Percentiles rank a stretch among this genome's conserved stretches.
Evolutionary conservation across 495 filamentous ascomycete species (phyloP).

Genomic region (Terfezia boudieri): DNA sequence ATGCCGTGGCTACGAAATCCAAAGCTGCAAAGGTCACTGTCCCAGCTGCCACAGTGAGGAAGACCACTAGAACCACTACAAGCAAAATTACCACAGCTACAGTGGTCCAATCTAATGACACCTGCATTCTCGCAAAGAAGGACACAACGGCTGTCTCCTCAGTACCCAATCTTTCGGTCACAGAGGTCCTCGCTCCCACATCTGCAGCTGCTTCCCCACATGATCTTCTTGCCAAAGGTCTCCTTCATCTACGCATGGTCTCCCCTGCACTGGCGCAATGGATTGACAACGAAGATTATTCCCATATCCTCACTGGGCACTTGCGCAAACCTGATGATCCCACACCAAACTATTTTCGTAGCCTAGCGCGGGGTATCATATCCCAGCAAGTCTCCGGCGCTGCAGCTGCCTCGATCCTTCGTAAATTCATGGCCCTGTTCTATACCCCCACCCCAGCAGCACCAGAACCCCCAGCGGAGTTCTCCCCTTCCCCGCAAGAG

Average conservation of each 20-base stretch:
- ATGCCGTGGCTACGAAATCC: no score
- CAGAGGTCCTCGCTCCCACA: neutral
- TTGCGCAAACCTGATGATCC: no score
- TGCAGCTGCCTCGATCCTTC: slow-evolving; percentile 68
- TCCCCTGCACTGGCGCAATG: no score
- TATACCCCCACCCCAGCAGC: slow-evolving; percentile 14
- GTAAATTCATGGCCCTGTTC: slow-evolving; percentile 67
- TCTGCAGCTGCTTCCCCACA: neutral
- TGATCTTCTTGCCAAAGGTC: no score
- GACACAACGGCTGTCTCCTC: no score
- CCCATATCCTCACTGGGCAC: no score
- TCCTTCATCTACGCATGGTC: no score
- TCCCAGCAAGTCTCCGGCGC: slow-evolving; percentile 89
- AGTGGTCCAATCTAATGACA: neutral
- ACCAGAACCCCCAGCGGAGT: neutral
- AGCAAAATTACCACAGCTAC: neutral
- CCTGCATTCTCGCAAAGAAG: neutral
- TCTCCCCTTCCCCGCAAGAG: slow-evolving; percentile 57
- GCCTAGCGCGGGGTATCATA: slow-evolving; percentile 66
- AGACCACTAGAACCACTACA: neutral
- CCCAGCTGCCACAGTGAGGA: neutral
- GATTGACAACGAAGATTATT: no score
- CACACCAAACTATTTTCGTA: slow-evolving; percentile 46
- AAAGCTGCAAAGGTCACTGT: neutral
- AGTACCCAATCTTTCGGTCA: neutral